Percentiles rank a stretch among this genome's conserved stretches.
These are phyloP conservation scores for Trichothecium sympodiale DNA, from an alignment of 2,329 filamentous ascomycete species.

Conservation along the genomic window DNA sequence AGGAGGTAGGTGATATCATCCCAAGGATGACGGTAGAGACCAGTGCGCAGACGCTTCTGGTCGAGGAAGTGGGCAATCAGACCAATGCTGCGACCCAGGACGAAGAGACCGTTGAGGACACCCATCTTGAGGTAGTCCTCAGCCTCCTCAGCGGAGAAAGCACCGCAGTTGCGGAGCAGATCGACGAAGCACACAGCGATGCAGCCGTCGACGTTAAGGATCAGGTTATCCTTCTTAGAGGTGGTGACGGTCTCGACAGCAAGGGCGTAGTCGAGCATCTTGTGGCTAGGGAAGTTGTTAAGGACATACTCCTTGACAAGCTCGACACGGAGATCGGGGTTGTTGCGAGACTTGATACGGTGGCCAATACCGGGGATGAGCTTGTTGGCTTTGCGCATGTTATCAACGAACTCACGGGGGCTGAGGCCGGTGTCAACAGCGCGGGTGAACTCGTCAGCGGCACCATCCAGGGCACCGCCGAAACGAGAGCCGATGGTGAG, in stretches of 20 bases:
- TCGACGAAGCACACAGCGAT: constrained; percentile 99
- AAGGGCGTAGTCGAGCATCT: constrained; percentile 96
- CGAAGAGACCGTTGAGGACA: constrained; percentile 98
- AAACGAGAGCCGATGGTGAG: constrained; percentile 97
- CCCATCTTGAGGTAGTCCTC: constrained; percentile 99
- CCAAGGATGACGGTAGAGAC: constrained; percentile 98
- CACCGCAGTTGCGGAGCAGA: constrained; percentile 92
- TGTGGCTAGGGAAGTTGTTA: constrained; percentile 94
- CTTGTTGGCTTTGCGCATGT: constrained; percentile 99
- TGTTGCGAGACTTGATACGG: constrained; percentile 99
- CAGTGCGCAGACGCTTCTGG: constrained; percentile 97
- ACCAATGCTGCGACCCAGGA: constrained; percentile 93
- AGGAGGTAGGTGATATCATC: constrained; percentile 95
- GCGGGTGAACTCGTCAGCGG: constrained; percentile 96
- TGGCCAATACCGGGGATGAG: constrained; percentile 98
- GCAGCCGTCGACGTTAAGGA: constrained; percentile 97
- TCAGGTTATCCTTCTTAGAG: constrained; percentile 99
- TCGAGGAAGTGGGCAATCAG: constrained; percentile 99
- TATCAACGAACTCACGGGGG: constrained; percentile 97
- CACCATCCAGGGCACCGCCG: constrained; percentile 95
- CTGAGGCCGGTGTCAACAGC: constrained; percentile 96
- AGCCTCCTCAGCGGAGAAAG: constrained; percentile 90
- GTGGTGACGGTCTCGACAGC: constrained; percentile 95
- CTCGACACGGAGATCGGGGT: constrained; percentile 98
- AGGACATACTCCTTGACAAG: constrained; percentile 98